Evolutionary conservation across 805 yeast species (phyloP), one percentile per base, ranked within the genome.

Genomic region (Yarrowia osloensis): DNA sequence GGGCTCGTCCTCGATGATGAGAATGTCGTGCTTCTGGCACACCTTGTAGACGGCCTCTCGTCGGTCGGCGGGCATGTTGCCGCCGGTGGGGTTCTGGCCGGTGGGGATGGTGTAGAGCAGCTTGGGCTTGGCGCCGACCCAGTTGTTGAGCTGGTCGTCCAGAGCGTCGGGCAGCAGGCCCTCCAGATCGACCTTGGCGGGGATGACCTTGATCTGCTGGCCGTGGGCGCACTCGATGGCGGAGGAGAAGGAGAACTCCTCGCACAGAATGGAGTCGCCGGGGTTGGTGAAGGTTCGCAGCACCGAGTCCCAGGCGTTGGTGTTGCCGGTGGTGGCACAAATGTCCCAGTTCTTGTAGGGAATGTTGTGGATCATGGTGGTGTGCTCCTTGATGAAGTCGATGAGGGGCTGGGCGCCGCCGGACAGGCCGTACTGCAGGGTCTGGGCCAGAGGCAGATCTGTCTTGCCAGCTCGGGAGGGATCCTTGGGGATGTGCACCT

Each of bases 1-100:
- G 67, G 99, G 99, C 80, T 95, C 99, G 77, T 94, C 99, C 81
- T 94, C 99, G 65, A 94, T 77, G 71, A 94, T 88, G 67, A 94
- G 74, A 75, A 94, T 83, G 79, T 95, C 97, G 77, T 92, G 89
- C 80, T 91, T 88, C 75, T 85, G 87, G 39, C 96, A 94, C 70
- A 94, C 75, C 69, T 84, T 83, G 79, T 92, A 93, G 71, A 95
- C 84, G 67, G 83, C 85, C 69, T 79, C 76, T 80, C 97, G 90
- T 81, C 98, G 87, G 74, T 90, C 93, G 29, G 74, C 79, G 39
- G 88, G 81, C 73, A 95, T 81, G 26, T 91, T 89, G 3, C 96
- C 87, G 42, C 99, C 99, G 21, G 98, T 93, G 70, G 99, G 99
- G 83, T 94, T 94, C 81, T 95, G 98, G 70, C 99, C 99, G 9